These are phyloP conservation scores for Aspergillus bombycis DNA, from an alignment of 2,329 filamentous ascomycete genomes.

Conservation along the genomic window DNA sequence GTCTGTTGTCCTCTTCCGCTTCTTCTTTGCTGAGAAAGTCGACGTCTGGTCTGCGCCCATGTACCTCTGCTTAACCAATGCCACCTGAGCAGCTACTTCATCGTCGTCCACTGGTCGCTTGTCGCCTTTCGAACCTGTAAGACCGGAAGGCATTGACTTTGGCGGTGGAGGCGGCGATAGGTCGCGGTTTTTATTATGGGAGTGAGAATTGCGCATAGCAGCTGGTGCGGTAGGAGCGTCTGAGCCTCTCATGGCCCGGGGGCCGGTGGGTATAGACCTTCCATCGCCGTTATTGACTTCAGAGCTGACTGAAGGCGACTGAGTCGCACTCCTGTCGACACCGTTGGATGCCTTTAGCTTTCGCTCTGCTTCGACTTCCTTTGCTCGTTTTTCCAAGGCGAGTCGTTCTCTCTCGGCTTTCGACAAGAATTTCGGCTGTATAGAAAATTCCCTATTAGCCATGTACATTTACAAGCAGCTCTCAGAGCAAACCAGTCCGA, in stretches of 20 bases:
- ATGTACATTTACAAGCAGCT: neutral
- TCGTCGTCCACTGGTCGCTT: constrained; percentile 55
- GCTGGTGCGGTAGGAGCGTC: constrained; percentile 60
- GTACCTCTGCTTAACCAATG: constrained; percentile 77
- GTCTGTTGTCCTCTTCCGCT: constrained; percentile 86
- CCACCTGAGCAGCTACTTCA: constrained; percentile 68
- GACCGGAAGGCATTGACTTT: constrained; percentile 26
- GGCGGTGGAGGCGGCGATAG: constrained; percentile 55
- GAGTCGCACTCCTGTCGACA: constrained; percentile 6
- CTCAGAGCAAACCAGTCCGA: neutral
- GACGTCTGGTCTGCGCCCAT: constrained; percentile 90
- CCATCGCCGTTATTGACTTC: constrained; percentile 45
- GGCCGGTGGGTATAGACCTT: constrained; percentile 58
- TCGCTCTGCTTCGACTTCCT: constrained; percentile 68
- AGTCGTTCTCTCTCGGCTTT: constrained; percentile 80
- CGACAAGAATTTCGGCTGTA: constrained; percentile 77
- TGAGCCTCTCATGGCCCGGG: constrained; percentile 60
- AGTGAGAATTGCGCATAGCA: constrained; percentile 44
- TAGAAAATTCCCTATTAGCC: neutral
- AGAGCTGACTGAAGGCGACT: constrained; percentile 1
- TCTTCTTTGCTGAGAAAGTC: constrained; percentile 94
- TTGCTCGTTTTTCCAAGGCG: constrained; percentile 74
- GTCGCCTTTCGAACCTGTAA: constrained; percentile 41
- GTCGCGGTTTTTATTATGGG: constrained; percentile 52
- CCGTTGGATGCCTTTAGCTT: constrained; percentile 47